Percentiles rank a stretch among this genome's conserved stretches.
Conservation (phyloP, 306 rosid species). For the Dryas octopetala region DNA sequence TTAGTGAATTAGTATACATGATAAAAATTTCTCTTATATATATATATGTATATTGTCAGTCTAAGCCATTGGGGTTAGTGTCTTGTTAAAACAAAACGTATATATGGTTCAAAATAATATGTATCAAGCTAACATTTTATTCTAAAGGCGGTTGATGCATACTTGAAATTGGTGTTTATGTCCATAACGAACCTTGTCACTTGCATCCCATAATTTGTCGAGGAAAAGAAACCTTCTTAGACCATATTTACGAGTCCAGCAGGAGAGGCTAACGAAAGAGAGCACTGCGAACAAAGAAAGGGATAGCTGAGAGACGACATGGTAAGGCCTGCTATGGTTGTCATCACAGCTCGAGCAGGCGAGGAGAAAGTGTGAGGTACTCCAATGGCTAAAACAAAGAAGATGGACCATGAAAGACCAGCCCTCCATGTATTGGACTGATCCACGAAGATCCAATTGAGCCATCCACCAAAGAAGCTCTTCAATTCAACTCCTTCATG, state of each 20-base stretch:
- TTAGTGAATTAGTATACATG: constrained; percentile 12
- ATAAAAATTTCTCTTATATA: too few relatives aligned
- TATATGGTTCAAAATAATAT: background rate
- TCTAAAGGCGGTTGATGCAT: too few relatives aligned
- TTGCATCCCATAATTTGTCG: constrained; percentile 55
- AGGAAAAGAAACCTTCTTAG: constrained; percentile 67
- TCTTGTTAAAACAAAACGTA: too few relatives aligned
- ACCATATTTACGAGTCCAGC: constrained; percentile 61
- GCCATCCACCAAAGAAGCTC: constrained; percentile 50
- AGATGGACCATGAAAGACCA: constrained; percentile 62
- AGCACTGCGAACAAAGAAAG: constrained; percentile 52
- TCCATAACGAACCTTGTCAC: constrained; percentile 54
- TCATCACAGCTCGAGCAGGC: constrained; percentile 62
- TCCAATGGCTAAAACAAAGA: constrained; percentile 47
- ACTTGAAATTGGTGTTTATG: constrained; percentile 68
- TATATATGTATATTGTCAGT: too few relatives aligned
- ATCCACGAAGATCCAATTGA: constrained; percentile 70
- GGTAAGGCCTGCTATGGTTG: constrained; percentile 72
- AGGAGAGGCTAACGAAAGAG: constrained; percentile 57
- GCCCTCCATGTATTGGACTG: constrained; percentile 53
- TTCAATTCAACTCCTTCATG: constrained; percentile 44
- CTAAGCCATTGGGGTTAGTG: too few relatives aligned
- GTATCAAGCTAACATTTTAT: too few relatives aligned
- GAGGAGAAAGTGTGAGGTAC: constrained; percentile 70
- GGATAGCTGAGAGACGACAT: constrained; percentile 59